A percentile compares a stretch with the other conserved stretches of the same genome.
Evolutionary conservation across 2,329 filamentous ascomycete species (phyloP).

Genomic region (Rugonectria rugulosa): DNA sequence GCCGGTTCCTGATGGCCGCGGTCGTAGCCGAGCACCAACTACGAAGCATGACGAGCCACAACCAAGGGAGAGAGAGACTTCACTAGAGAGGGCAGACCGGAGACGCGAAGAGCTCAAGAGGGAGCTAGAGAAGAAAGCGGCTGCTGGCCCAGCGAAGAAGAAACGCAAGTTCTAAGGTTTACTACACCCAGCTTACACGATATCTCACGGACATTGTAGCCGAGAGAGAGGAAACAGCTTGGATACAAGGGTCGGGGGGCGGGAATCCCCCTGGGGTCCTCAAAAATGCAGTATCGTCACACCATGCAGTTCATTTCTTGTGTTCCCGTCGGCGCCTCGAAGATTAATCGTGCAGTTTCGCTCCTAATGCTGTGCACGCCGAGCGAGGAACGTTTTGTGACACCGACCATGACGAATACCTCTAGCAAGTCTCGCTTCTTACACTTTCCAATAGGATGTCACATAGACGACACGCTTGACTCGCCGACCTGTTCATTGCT

Average conservation of each 20-base stretch:
- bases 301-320: background rate
- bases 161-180: constrained; percentile 59
- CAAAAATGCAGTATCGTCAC: background rate
- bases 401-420: background rate
- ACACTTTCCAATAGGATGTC: background rate
- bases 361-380: constrained; percentile 25
- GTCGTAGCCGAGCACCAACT: constrained; percentile 27
- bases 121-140: constrained; percentile 58
- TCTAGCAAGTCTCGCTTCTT: background rate
- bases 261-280: background rate
- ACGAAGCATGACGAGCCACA: constrained; percentile 35
- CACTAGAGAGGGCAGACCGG: constrained; percentile 56
- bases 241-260: background rate
- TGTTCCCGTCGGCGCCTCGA: background rate
- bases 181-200: background rate
- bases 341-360: constrained; percentile 3
- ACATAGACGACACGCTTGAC: background rate
- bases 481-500: background rate
- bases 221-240: background rate
- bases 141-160: constrained; percentile 61
- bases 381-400: constrained; percentile 16
- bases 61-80: constrained; percentile 50
- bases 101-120: constrained; percentile 59
- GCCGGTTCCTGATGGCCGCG: constrained; percentile 27
- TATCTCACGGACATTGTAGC: background rate